Conservation (phyloP, 805 yeast species). For the Isabelozyma heimii region DNA sequence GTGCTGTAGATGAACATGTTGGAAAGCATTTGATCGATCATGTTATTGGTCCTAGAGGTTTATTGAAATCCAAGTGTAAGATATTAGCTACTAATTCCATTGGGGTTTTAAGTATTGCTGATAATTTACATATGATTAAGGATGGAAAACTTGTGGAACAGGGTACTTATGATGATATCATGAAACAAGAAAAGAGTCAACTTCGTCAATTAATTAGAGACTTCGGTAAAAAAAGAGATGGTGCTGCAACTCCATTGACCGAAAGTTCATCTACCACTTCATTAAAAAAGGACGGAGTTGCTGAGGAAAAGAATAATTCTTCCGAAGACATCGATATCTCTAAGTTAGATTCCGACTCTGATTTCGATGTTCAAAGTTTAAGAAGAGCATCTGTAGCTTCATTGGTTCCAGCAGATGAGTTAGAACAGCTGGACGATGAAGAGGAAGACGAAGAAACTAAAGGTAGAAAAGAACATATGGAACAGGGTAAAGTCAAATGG, state of each 20-base stretch:
- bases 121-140: conserved; percentile 63
- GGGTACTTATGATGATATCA: conserved; percentile 57
- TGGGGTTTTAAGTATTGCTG: conserved; percentile 74
- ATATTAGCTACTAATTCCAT: conserved; percentile 86
- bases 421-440: conserved; percentile 21
- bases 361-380: conserved; percentile 34
- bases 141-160: conserved; percentile 69
- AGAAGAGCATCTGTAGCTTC: conserved; percentile 66
- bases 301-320: conserved; percentile 7
- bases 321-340: conserved; percentile 23
- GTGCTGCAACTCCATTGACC: conserved; percentile 1
- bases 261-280: conserved; percentile 10
- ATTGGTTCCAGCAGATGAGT: conserved; percentile 36
- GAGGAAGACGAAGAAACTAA: conserved; percentile 34
- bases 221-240: conserved; percentile 48
- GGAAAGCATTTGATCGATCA: conserved; percentile 80
- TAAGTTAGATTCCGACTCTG: conserved; percentile 27
- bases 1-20: conserved; percentile 98
- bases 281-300: conserved; percentile 16
- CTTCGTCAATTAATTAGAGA: conserved; percentile 57
- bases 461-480: conserved; percentile 71
- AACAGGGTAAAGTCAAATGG: conserved; percentile 94
- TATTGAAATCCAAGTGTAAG: conserved; percentile 69
- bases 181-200: conserved; percentile 43
- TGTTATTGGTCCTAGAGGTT: conserved; percentile 79